Evolutionary conservation across 345 rosid species (phyloP), one percentile per base, ranked within the genome.

Genomic region (Heritiera littoralis): DNA sequence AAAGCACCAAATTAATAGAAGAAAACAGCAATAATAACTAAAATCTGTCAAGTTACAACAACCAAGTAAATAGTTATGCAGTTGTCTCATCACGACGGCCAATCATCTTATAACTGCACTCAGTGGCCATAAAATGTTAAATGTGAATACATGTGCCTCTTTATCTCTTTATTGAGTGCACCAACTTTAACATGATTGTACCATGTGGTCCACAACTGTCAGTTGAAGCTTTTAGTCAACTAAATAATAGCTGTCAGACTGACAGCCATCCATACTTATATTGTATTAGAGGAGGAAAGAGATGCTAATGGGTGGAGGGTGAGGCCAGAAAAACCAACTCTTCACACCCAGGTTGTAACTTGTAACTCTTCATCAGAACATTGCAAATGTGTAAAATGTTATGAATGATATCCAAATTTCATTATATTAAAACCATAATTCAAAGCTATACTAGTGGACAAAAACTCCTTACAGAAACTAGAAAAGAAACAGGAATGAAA

Each of bases 191-290:
- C 51, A 54, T 17, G 41, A 69, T 66, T 35, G 38, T 38, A 59
- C 69, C 20, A 41, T 18, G 5, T 69, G 61, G 59, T 69, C 79
- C 64, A 35, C 51, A 52, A 67, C 45, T 20, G 65, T 78, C 17
- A 40, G 41, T 46, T 2, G 17, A 74, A 52, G 63, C 60, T 30
- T 72, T 83, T 35, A 59, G 63, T 72, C 60, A 49, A 40, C 28
- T 5, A 46, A 72, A 54, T 71, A 48, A 9, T 70, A 41, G 23
- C 45, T n/a, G 9, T 35, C 38, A 35, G 38, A 1, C 49, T 65
- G 60, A 77, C 30, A 64, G 6, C 45, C 41, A 3, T 54, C 13
- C 15, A 45, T 28, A 56, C 67, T 48, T 63, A 30, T 63, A 30
- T 63, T 63, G 67, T 63, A 63, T 63, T n/a, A 14, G 78, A 43